Evolutionary conservation across 768 basidiomycete species (phyloP), one percentile per base, ranked within the genome.

Genomic region (Auriscalpium microsporum): DNA sequence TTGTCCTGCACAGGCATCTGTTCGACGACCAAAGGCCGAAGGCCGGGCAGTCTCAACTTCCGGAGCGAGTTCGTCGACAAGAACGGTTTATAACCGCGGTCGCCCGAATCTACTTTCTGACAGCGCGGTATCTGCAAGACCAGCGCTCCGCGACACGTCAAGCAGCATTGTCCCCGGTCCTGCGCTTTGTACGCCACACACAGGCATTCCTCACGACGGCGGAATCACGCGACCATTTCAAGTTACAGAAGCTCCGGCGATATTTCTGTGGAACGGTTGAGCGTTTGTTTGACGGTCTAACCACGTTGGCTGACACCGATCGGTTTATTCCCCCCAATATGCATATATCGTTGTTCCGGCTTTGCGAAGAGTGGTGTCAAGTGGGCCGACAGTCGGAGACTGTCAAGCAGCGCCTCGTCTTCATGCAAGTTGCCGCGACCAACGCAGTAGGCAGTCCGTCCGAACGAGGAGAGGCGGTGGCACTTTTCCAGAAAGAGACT

Each of bases 301-400:
- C 83, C 3, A 76, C 75, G 36, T 73, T 91, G 33, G 83, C 84
- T 50, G 84, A 87, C 56, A 81, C 83, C 1, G 90, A 93, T 51
- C 77, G 84, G 5, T 90, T 90, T 65, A 80, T 89, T 51, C 83
- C 87, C 1, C 73, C 78, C 5, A 80, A 87, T 55, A 84, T 84
- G 73, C 83, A 91, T 64, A 76, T 94, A 8, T 78, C 85, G 3
- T 70, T 95, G 35, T 95, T 90, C 69, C 82, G 86, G 36, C 73
- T 92, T 40, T 94, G 91, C 61, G 91, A 94, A 68, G 91, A 94
- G 63, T 96, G 94, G 94, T 95, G 93, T 68, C 84, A 90, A 63
- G 75, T 87, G 47, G 93, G 90, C 6, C 78, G 82, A 34, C 83
- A 89, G 62, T 77, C 82, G 1, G 89, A 92, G 58, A 70, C 73